These are phyloP conservation scores for Cryptosporidium andersoni DNA, from an alignment of 169 alveolate species.

Conservation along the genomic window DNA sequence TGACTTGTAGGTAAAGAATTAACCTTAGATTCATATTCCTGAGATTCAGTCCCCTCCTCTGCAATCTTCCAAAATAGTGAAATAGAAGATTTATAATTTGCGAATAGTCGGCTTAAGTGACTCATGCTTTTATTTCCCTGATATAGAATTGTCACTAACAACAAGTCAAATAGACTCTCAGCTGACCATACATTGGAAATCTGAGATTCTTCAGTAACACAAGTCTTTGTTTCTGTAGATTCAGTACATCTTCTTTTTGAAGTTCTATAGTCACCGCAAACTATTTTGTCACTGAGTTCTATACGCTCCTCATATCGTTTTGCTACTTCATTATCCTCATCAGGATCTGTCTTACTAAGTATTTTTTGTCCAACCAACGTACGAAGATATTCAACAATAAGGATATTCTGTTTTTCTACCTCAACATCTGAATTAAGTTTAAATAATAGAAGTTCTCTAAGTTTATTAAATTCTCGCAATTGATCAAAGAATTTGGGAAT, in stretches of 20 bases:
- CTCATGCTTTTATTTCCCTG: constrained; percentile 42
- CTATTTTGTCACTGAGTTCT: background rate
- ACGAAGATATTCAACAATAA: background rate
- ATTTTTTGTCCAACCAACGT: constrained; percentile 11
- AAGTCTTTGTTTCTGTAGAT: background rate
- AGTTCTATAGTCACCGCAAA: constrained; percentile 9
- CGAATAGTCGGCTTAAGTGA: constrained; percentile 36
- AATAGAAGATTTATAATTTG: constrained; percentile 24
- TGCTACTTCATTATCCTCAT: constrained; percentile 37
- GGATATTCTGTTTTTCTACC: constrained; percentile 6
- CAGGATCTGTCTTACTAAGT: background rate
- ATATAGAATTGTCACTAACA: constrained; percentile 22
- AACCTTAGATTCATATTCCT: background rate
- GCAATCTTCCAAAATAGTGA: background rate
- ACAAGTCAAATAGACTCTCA: constrained; percentile 32
- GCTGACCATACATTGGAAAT: constrained; percentile 10
- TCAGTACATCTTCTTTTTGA: constrained; percentile 30
- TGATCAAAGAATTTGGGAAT: background rate
- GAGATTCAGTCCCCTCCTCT: background rate
- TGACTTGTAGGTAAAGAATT: background rate
- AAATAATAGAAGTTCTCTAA: constrained; percentile 20
- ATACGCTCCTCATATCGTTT: constrained; percentile 25
- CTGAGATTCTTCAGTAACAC: background rate
- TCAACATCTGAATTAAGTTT: constrained; percentile 24
- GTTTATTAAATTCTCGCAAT: background rate